Evolutionary conservation across 768 basidiomycete species (phyloP).

Genomic region (Tylopilus felleus): DNA sequence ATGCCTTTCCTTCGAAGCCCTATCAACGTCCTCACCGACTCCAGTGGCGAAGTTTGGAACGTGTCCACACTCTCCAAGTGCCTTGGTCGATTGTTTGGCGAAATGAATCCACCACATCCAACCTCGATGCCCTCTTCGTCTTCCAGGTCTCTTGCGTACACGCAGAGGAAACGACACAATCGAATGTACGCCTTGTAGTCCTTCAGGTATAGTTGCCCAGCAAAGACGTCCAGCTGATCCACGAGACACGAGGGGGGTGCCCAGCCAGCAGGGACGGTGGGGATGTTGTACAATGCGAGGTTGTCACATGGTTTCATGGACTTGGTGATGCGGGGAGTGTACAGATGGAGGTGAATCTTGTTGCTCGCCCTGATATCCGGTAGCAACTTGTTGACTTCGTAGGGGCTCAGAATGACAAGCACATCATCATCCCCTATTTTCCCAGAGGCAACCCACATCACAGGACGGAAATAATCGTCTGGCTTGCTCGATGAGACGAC

Average conservation of each 20-base stretch:
- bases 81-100: slow-evolving; percentile 10
- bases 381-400: slow-evolving; percentile 38
- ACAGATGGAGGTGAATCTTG: slow-evolving; percentile 39
- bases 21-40: slow-evolving; percentile 20
- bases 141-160: slow-evolving; percentile 19
- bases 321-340: slow-evolving; percentile 36
- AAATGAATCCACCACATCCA: slow-evolving; percentile 22
- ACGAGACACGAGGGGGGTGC: neutral
- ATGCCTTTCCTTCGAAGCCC: slow-evolving; percentile 39
- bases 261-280: neutral
- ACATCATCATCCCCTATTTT: neutral
- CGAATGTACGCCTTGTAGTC: slow-evolving; percentile 27
- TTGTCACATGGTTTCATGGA: slow-evolving; percentile 37
- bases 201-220: slow-evolving; percentile 33
- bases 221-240: slow-evolving; percentile 29
- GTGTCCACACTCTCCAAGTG: slow-evolving; percentile 7
- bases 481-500: neutral
- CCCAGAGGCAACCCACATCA: slow-evolving; percentile 28
- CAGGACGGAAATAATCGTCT: slow-evolving; percentile 27
- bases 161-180: slow-evolving; percentile 27
- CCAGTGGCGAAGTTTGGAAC: slow-evolving; percentile 38
- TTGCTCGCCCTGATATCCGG: slow-evolving; percentile 33
- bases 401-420: slow-evolving; percentile 41
- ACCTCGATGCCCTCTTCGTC: slow-evolving; percentile 4
- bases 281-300: slow-evolving; percentile 15